Conservation (phyloP, 768 basidiomycete species). For the Tephrocybe rancida region DNA sequence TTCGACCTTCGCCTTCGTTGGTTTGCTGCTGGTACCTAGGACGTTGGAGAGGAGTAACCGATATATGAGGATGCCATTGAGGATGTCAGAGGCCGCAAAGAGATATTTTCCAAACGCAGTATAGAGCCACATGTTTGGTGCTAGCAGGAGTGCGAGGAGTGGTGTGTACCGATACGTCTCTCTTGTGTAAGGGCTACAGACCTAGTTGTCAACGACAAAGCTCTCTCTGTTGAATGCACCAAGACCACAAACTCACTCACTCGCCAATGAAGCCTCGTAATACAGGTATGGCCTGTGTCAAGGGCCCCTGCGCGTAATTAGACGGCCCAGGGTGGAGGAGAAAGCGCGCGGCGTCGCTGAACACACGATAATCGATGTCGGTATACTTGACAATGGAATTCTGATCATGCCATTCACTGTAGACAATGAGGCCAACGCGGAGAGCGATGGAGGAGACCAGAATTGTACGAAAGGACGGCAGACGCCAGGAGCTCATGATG, state of each 20-base stretch:
- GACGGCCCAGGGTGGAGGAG: conserved; percentile 50
- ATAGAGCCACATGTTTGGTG: conserved; percentile 81
- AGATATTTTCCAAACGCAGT: conserved; percentile 90
- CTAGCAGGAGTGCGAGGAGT: conserved; percentile 78
- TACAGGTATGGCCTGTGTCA: conserved; percentile 37
- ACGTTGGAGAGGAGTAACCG: conserved; percentile 54
- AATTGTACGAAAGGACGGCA: conserved; percentile 51
- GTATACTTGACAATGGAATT: conserved; percentile 90
- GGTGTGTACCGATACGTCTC: conserved; percentile 98
- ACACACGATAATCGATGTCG: conserved; percentile 97
- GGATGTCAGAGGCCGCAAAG: conserved; percentile 82
- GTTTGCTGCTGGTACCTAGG: conserved; percentile 32
- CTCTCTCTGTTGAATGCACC: conserved; percentile 6
- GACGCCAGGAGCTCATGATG: conserved; percentile 21
- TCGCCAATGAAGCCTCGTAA: conserved; percentile 59
- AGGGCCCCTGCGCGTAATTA: conserved; percentile 61
- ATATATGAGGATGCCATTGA: conserved; percentile 77
- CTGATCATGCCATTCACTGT: conserved; percentile 90
- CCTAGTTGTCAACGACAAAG: conserved; percentile 7
- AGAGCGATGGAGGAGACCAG: conserved; percentile 57
- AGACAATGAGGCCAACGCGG: conserved; percentile 72
- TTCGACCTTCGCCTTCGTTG: neutral
- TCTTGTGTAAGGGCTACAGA: conserved; percentile 79
- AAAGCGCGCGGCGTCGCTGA: conserved; percentile 87
- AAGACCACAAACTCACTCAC: conserved; percentile 50